Conservation (phyloP, 2,329 filamentous ascomycete species). For the Ophiostoma ulmi region DNA sequence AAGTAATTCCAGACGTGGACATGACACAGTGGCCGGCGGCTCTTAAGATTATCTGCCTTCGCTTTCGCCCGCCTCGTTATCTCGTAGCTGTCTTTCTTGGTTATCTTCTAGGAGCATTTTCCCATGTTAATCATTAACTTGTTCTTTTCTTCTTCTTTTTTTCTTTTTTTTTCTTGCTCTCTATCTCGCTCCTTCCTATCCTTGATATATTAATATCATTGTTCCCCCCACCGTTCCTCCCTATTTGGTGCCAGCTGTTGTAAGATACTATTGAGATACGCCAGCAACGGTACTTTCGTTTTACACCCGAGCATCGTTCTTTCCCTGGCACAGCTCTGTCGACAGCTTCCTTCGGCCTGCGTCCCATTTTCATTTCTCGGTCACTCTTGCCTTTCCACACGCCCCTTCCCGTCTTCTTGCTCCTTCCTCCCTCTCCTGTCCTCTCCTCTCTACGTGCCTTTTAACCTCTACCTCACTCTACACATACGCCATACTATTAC, state of each 20-base stretch:
- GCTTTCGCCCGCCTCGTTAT: neutral
- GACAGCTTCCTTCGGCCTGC: neutral
- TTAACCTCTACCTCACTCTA: neutral
- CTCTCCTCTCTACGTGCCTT: neutral
- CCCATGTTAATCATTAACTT: neutral
- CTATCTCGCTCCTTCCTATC: neutral
- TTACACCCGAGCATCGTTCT: neutral
- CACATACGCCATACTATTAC: neutral
- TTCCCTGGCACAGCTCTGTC: neutral
- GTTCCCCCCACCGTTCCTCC: neutral
- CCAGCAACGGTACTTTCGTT: neutral
- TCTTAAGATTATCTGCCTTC: neutral
- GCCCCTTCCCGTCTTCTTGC: neutral
- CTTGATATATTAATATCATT: neutral
- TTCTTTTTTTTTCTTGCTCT: neutral
- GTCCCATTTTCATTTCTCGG: neutral
- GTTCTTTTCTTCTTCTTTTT: neutral
- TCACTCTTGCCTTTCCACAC: neutral
- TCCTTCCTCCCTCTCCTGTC: neutral
- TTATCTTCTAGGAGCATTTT: neutral
- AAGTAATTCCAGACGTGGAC: slow-evolving; percentile 6
- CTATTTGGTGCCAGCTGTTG: neutral
- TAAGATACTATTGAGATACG: neutral
- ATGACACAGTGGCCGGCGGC: neutral
- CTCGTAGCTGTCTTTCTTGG: neutral